A percentile compares a stretch with the other conserved stretches of the same genome.
These are phyloP conservation scores for Nephromyces sp. DNA, from an alignment of 169 alveolate genomes.

Conservation along the genomic window DNA sequence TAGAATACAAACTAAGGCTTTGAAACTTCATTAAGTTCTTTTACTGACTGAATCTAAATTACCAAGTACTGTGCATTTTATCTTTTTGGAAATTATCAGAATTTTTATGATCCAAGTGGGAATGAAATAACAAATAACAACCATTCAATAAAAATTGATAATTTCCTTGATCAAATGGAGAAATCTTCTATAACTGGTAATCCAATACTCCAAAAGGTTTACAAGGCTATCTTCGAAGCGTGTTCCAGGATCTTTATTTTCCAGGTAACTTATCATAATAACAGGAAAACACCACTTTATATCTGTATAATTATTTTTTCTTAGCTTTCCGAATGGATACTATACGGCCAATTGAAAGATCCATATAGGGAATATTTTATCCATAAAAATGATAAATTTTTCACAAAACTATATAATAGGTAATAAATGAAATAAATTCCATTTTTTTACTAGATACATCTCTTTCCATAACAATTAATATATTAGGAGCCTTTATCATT, in stretches of 20 bases:
- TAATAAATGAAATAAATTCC: no score
- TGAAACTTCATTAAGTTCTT: neutral
- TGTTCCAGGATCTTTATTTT: constrained; percentile 25
- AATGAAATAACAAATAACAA: neutral
- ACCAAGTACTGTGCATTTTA: neutral
- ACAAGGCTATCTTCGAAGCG: constrained; percentile 16
- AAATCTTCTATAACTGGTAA: constrained; percentile 10
- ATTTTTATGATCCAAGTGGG: neutral
- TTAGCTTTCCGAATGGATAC: constrained; percentile 15
- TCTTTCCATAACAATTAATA: no score
- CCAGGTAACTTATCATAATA: constrained; percentile 24
- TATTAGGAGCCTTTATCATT: no score
- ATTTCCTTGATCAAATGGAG: constrained; percentile 13
- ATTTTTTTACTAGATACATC: no score
- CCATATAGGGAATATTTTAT: constrained; percentile 19
- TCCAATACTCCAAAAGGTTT: constrained; percentile 22
- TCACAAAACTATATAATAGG: no score
- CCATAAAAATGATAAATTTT: no score
- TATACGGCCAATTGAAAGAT: constrained; percentile 23
- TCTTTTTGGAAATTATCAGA: neutral
- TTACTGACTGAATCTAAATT: neutral
- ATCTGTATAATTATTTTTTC: no score
- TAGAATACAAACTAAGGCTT: neutral
- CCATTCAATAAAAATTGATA: constrained; percentile 10
- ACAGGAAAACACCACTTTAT: no score